Evolutionary conservation across 176 grass and related monocot species (phyloP), one percentile per base, ranked within the genome.

Genomic region (Hordeum marinum): DNA sequence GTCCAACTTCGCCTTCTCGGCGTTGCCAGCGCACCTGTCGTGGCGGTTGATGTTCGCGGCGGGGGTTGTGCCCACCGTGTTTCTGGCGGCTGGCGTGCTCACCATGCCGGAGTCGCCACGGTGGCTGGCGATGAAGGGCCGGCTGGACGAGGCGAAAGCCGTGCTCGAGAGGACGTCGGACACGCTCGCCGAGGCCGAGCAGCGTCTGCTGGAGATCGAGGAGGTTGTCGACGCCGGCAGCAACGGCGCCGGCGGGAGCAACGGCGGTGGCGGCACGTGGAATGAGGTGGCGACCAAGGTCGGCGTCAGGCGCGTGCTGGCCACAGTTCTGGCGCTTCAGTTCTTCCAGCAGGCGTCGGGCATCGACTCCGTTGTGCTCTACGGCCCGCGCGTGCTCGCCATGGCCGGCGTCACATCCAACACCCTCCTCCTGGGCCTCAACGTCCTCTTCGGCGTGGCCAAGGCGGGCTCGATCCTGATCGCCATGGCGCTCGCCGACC

Each of bases 61-160:
- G 3, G 46, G 46, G 14, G 80, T 26, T 26, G 58, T 88, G 54
- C 92, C 92, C 5, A 87, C 87, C 21, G 60, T 94, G 14, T 82
- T 94, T 60, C 72, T 94, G 39, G 92, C 85, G 0, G 71, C 80
- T 24, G 84, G 92, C 12, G 89, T 91, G 68, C 79, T 94, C 73
- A 66, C 83, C 45, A 96, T 96, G 94, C 94, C 94, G 26, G 94
- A 97, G 85, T 97, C 94, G 2, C 94, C 94, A 9, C 92, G 94
- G 31, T 97, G 94, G 94, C 90, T 97, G 9, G 94, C 85, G 14
- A 88, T 97, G 88, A 93, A 97, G 48, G 95, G 92, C 48, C 88
- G 90, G 12, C 36, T 90, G 35, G 79, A 24, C 6, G 90, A 90
- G 26, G 88, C 88, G 0, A 92, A 77, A 69, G 11, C 27, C 68